These are phyloP conservation scores for Neonectria neomacrospora DNA, from an alignment of 2,329 filamentous ascomycete species.

Conservation along the genomic window DNA sequence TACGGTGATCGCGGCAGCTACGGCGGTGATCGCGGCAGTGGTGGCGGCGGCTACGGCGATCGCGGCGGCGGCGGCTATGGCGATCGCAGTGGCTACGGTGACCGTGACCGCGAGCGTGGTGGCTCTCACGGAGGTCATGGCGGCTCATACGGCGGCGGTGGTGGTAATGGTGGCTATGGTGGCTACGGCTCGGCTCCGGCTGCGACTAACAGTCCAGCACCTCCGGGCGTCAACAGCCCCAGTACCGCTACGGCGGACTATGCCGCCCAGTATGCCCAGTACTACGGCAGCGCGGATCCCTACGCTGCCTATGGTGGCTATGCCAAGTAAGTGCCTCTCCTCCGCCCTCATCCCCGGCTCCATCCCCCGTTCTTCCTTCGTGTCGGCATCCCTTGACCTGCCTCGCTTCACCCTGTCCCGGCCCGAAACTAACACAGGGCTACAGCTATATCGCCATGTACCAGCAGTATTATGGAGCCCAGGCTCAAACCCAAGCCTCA, in stretches of 20 bases:
- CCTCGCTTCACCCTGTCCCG: not conserved
- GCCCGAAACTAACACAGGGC: constrained; percentile 36
- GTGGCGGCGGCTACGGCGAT: constrained; percentile 21
- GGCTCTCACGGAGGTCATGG: constrained; percentile 47
- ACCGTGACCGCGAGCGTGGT: constrained; percentile 47
- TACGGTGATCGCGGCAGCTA: constrained; percentile 47
- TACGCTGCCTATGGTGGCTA: constrained; percentile 94
- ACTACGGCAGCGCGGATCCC: constrained; percentile 80
- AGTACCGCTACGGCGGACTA: constrained; percentile 66
- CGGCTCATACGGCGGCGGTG: constrained; percentile 42
- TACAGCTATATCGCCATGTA: constrained; percentile 75
- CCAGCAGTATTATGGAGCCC: constrained; percentile 73
- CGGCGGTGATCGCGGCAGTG: constrained; percentile 50
- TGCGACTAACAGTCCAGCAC: constrained; percentile 52
- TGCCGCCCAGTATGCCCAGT: constrained; percentile 83
- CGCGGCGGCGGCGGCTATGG: constrained; percentile 43
- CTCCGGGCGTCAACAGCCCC: constrained; percentile 45
- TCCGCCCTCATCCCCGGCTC: not conserved
- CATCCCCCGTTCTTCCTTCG: not conserved
- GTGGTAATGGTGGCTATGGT: constrained; percentile 39
- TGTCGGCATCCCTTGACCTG: not conserved
- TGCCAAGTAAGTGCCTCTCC: constrained; percentile 66
- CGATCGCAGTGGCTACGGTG: constrained; percentile 53
- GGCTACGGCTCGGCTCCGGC: constrained; percentile 45
- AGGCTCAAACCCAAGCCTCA: constrained; percentile 58